Conservation (phyloP, 2,329 filamentous ascomycete species). For the Cordyceps javanica region DNA sequence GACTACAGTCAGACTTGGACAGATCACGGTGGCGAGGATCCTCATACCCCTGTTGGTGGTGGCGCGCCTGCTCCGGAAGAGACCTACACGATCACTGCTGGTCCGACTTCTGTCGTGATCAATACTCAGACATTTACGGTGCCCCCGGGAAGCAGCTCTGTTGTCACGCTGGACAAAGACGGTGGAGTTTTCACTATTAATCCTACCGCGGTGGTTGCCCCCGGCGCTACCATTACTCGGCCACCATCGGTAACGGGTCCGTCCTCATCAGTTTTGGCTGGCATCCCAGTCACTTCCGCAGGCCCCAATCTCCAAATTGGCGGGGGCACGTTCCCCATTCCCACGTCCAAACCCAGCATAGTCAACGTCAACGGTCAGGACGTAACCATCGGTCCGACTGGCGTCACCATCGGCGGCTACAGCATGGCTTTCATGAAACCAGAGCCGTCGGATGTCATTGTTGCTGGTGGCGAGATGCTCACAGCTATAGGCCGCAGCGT, state of each 20-base stretch:
- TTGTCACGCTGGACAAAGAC: conserved; percentile 34
- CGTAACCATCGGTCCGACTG: conserved; percentile 30
- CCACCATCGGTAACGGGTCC: conserved; percentile 27
- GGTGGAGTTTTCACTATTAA: conserved; percentile 42
- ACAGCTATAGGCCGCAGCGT: conserved; percentile 36
- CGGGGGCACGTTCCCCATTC: conserved; percentile 37
- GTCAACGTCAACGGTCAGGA: conserved; percentile 27
- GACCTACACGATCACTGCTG: conserved; percentile 37
- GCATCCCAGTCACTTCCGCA: conserved; percentile 35
- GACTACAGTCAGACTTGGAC: conserved; percentile 8
- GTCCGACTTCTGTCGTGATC: conserved; percentile 40
- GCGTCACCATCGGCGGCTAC: conserved; percentile 29
- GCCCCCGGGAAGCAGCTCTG: conserved; percentile 31
- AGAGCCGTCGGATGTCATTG: conserved; percentile 35
- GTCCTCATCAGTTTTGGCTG: conserved; percentile 32
- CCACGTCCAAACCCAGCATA: conserved; percentile 26
- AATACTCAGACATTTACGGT: conserved; percentile 39
- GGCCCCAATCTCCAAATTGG: conserved; percentile 36
- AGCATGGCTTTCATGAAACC: conserved; percentile 30
- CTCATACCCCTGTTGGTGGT: background rate
- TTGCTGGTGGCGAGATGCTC: conserved; percentile 43
- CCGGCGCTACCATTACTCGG: conserved; percentile 38
- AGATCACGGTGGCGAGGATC: background rate
- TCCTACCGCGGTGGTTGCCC: conserved; percentile 39
- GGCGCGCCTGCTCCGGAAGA: background rate